These are phyloP conservation scores for Theobroma cacao DNA, from an alignment of 345 rosid genomes.

Conservation along the genomic window DNA sequence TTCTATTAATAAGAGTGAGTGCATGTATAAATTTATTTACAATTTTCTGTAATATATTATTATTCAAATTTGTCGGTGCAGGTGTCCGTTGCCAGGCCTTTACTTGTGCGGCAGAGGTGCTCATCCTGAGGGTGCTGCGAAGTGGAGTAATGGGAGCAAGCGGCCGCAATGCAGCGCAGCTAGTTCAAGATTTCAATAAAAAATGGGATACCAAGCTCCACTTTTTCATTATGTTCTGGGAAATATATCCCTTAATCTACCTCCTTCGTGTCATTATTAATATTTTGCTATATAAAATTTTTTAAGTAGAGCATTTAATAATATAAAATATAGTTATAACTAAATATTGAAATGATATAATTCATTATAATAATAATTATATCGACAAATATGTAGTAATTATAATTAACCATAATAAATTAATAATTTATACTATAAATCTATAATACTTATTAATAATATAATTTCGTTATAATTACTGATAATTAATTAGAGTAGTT, in stretches of 20 bases:
- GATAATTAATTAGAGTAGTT: too few species aligned
- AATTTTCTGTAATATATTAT: too few species aligned
- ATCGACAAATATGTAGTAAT: too few species aligned
- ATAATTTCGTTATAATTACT: too few species aligned
- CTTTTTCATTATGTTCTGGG: background rate
- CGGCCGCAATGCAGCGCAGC: constrained; percentile 73
- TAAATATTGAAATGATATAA: too few species aligned
- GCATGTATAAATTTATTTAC: too few species aligned
- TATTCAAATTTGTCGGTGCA: constrained; percentile 16
- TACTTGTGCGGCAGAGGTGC: constrained; percentile 87
- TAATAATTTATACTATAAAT: too few species aligned
- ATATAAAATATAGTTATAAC: too few species aligned
- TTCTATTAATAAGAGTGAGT: too few species aligned
- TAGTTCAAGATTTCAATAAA: constrained; percentile 57
- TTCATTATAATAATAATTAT: too few species aligned
- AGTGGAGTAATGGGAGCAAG: constrained; percentile 91
- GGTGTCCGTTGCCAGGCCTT: constrained; percentile 78
- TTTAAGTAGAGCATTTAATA: background rate
- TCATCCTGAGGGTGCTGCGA: constrained; percentile 94
- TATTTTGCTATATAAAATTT: background rate
- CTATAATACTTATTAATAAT: too few species aligned
- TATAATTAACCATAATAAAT: too few species aligned
- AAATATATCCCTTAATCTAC: background rate
- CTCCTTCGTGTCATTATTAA: background rate
- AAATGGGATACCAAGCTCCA: background rate